phyloP scores from a whole-genome alignment of 345 rosid species.

The Arabis hirsuta region DNA sequence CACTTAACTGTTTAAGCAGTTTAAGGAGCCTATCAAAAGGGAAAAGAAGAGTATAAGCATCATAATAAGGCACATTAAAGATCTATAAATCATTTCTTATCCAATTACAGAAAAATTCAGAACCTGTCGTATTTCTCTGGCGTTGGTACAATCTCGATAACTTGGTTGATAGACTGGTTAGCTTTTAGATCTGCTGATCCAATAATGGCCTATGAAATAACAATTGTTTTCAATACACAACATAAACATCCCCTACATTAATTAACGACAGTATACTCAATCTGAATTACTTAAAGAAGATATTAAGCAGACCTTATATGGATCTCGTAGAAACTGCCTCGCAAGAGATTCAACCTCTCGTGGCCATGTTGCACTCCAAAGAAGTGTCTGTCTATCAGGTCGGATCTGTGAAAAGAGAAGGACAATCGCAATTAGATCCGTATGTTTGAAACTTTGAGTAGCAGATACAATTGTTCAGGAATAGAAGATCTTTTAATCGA shows the following conservation, averaged over 20 bases:
- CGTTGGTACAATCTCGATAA: constrained; percentile 80
- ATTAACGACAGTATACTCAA: constrained; percentile 11
- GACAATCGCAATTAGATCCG: constrained; percentile 20
- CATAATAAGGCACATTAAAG: background rate
- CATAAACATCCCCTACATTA: constrained; percentile 13
- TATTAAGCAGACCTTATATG: constrained; percentile 67
- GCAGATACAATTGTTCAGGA: background rate
- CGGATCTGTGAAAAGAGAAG: constrained; percentile 65
- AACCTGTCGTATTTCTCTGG: constrained; percentile 89
- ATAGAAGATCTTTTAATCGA: background rate
- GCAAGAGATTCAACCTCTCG: constrained; percentile 90
- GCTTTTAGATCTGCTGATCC: constrained; percentile 91
- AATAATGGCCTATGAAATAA: constrained; percentile 64
- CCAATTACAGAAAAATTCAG: constrained; percentile 36
- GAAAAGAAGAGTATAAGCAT: background rate
- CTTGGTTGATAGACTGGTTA: constrained; percentile 88
- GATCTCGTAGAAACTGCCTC: constrained; percentile 81
- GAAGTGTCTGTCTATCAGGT: constrained; percentile 95
- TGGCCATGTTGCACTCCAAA: constrained; percentile 99
- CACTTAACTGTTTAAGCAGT: constrained; percentile 79
- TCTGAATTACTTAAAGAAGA: constrained; percentile 5
- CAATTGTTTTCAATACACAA: background rate
- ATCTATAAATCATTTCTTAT: background rate
- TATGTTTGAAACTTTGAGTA: background rate
- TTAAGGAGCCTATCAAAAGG: constrained; percentile 62